Base-by-base conservation (phyloP, 164 flowering plant genomes). In the Umbellularia californica region DNA sequence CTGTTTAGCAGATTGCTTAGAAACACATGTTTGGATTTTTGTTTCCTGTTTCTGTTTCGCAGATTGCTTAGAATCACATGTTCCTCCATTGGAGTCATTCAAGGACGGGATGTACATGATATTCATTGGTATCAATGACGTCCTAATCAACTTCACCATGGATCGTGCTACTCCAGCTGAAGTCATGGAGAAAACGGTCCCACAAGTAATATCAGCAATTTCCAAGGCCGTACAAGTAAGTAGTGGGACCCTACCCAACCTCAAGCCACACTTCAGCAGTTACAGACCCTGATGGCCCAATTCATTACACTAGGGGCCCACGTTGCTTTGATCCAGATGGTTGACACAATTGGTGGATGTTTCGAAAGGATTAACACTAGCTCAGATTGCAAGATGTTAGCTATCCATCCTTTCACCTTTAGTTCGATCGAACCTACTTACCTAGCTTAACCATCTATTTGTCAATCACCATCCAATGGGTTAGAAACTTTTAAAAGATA, bases 221-320 rank as follows among this genome's bases (percentile, higher is more conserved):
- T 60, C 73, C 65, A 79, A 75, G 65, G 81, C 81, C 12, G 65
- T 79, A 51, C 70, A 75, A n/a, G 81, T 79, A 50, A 60, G 72
- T 55, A 50, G 1, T 28, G 35, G 35, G 35, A 2, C 7, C 24
- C 28, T 7, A 15, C 11, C 55, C 17, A 51, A 60, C 23, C 11
- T 19, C 24, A 60, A 0, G 11, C n/a, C 23, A 60, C 23, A 60
- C n/a, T 19, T 60, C 23, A 60, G 7, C 24, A 60, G 2, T 6
- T 19, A 60, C 64, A 60, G n/a, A 9, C 12, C 7, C 2, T 60
- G 35, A 30, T 5, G 35, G 35, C 35, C 35, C 35, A 30, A 30
- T 30, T 30, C 35, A 30, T 28, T 30, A 30, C 35, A 30, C 35
- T 60, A 6, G 64, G 23, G 22, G 22, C 64, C 64, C 64, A 60